Evolutionary conservation across 192 early-diverging fungal species (phyloP).

Genomic region (Fimicolochytrium jonesii): DNA sequence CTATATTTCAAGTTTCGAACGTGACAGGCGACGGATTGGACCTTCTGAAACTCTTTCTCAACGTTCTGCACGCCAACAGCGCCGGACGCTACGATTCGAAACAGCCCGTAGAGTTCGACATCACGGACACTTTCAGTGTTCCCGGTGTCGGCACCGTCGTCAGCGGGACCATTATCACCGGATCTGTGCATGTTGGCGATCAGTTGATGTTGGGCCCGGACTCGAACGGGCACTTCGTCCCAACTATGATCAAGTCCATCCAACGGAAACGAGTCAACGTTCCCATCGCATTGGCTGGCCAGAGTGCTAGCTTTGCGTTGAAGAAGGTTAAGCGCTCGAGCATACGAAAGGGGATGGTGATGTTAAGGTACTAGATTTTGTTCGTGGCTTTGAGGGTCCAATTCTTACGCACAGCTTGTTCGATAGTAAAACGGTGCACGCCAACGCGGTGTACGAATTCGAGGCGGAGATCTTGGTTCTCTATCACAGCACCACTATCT

Average conservation of each 20-base stretch:
- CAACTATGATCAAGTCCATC: slow-evolving; percentile 77
- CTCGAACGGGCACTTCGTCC: slow-evolving; percentile 70
- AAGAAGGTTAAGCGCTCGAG: slow-evolving; percentile 75
- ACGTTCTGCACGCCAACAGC: slow-evolving; percentile 64
- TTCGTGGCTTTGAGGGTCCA: slow-evolving; percentile 1
- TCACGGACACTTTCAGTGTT: slow-evolving; percentile 87
- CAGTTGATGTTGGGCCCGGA: slow-evolving; percentile 82
- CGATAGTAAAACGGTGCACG: slow-evolving; percentile 32
- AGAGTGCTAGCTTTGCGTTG: slow-evolving; percentile 78
- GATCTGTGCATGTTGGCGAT: slow-evolving; percentile 78
- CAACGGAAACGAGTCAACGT: slow-evolving; percentile 83
- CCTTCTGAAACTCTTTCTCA: slow-evolving; percentile 76
- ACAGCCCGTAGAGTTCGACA: slow-evolving; percentile 70
- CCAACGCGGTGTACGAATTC: slow-evolving; percentile 64
- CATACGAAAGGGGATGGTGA: slow-evolving; percentile 84
- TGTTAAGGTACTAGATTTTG: slow-evolving; percentile 41
- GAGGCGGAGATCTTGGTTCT: slow-evolving; percentile 91
- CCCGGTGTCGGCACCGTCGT: slow-evolving; percentile 88
- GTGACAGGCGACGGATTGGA: slow-evolving; percentile 77
- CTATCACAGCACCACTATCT: slow-evolving; percentile 89
- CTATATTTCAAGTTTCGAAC: slow-evolving; percentile 92
- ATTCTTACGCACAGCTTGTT: background rate
- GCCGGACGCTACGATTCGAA: slow-evolving; percentile 56
- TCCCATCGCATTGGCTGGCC: slow-evolving; percentile 72
- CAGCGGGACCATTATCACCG: slow-evolving; percentile 67